These are phyloP conservation scores for Trichoderma hamatum DNA, from an alignment of 2,329 filamentous ascomycete genomes.

Conservation along the genomic window DNA sequence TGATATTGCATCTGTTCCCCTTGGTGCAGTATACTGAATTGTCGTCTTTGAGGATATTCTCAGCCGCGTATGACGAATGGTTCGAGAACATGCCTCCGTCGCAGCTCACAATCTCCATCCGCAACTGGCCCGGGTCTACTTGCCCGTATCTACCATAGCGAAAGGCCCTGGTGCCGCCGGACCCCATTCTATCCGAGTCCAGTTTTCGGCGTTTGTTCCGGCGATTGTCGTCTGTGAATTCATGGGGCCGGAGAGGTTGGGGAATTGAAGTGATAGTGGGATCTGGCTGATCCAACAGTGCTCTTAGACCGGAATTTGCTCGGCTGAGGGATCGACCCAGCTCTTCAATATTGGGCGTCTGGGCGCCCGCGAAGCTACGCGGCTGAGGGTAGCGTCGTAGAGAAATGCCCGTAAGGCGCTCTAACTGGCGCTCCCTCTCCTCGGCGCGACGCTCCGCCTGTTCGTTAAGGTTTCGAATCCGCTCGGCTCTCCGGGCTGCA, in stretches of 20 bases:
- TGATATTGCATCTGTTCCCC: constrained; percentile 82
- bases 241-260: constrained; percentile 42
- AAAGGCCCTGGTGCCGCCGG: constrained; percentile 58
- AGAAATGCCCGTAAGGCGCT: constrained; percentile 35
- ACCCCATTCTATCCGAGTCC: constrained; percentile 61
- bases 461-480: constrained; percentile 42
- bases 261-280: constrained; percentile 35
- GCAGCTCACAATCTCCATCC: constrained; percentile 87
- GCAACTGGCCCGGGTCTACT: constrained; percentile 77
- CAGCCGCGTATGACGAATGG: constrained; percentile 65
- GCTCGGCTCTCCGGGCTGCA: constrained; percentile 41
- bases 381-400: constrained; percentile 35
- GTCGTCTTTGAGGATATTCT: constrained; percentile 84
- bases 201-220: constrained; percentile 71
- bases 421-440: constrained; percentile 36
- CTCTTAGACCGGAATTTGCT: constrained; percentile 49
- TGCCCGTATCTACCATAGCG: constrained; percentile 87
- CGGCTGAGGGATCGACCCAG: constrained; percentile 46
- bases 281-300: constrained; percentile 47
- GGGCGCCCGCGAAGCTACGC: constrained; percentile 34
- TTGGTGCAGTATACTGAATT: constrained; percentile 88
- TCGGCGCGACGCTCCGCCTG: constrained; percentile 32
- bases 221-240: constrained; percentile 52
- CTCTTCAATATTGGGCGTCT: constrained; percentile 41
- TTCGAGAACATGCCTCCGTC: constrained; percentile 76